Base-by-base conservation (phyloP, 2,329 filamentous ascomycete species). In the Aspergillus awamori region DNA sequence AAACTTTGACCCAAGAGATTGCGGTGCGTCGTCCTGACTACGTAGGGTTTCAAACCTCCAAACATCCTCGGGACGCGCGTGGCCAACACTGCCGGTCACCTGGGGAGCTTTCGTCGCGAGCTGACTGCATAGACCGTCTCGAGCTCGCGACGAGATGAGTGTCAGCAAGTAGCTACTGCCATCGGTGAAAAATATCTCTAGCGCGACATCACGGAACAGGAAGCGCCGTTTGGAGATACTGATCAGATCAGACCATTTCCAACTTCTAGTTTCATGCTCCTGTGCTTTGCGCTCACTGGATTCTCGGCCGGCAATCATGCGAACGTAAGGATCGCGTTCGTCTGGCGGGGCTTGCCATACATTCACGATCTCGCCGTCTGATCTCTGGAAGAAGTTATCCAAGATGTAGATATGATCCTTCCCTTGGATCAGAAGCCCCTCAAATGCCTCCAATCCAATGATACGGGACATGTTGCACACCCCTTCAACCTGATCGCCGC, bases 111-210 rank as follows among this genome's bases (percentile, higher is more conserved):
- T 93, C 63, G 82, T 83, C 22, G 88, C 83, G 54, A 99, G 86
- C 65, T 90, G 91, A 15, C 84, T 82, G 67, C 91, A 93, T 3
- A 99, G 82, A 60, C 94, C 91, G 72, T 99, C 92, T 63, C 95
- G 86, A 39, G 87, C 81, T 33, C 80, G 79, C 0, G 90, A 84
- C 38, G 90, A 92, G 60, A 93, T 89, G 3, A 93, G 88, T 0
- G 94, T 98, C 60, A 99, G 78, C 15, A 99, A 83, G 74, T 98
- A 99, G 78, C 95, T 99, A 59, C 93, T 89, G 1, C 95, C 95
- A 73, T 99, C 96, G 0, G 93, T 93, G 74, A 99, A 99, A 80
- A 99, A 99, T 2, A 97, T 86, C 73, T 99, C 95, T n/a, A 98
- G 88, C 0, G 92, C 93, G 11, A 99, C 95, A 71, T 99, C 94